phyloP scores from a whole-genome alignment of 2,329 filamentous ascomycete genomes.

The Furcasterigmium furcatum region DNA sequence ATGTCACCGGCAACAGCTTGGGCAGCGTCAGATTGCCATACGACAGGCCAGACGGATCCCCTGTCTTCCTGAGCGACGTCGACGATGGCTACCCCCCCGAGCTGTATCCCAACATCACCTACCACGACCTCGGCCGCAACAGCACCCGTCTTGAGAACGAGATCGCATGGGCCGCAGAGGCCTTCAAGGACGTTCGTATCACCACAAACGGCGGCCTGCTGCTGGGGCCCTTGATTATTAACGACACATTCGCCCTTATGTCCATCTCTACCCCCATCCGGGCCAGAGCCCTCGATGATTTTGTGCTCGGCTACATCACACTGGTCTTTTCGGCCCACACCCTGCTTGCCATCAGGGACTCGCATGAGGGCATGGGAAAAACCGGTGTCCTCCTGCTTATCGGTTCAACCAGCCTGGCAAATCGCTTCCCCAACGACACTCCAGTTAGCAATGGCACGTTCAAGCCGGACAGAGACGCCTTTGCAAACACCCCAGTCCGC shows the following conservation, averaged over 20 bases:
- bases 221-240: constrained; percentile 71
- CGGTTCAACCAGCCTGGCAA: constrained; percentile 63
- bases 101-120: constrained; percentile 79
- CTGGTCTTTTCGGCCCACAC: constrained; percentile 67
- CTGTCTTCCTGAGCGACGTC: constrained; percentile 58
- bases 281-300: constrained; percentile 56
- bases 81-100: constrained; percentile 65
- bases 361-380: constrained; percentile 65
- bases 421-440: constrained; percentile 51
- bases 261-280: constrained; percentile 80
- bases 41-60: constrained; percentile 50
- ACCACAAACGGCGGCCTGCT: constrained; percentile 58
- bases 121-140: constrained; percentile 39
- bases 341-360: constrained; percentile 58
- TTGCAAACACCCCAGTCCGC: constrained; percentile 44
- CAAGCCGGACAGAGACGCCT: constrained; percentile 28
- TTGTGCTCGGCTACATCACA: constrained; percentile 81
- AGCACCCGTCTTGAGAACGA: constrained; percentile 38
- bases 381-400: constrained; percentile 70
- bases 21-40: constrained; percentile 61
- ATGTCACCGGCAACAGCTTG: constrained; percentile 44
- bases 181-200: constrained; percentile 48
- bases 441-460: constrained; percentile 45
- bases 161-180: constrained; percentile 39
- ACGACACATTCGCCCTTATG: constrained; percentile 69